Base-by-base conservation (phyloP, 139 green algal species). In the Raphidocelis subcapitata region DNA sequence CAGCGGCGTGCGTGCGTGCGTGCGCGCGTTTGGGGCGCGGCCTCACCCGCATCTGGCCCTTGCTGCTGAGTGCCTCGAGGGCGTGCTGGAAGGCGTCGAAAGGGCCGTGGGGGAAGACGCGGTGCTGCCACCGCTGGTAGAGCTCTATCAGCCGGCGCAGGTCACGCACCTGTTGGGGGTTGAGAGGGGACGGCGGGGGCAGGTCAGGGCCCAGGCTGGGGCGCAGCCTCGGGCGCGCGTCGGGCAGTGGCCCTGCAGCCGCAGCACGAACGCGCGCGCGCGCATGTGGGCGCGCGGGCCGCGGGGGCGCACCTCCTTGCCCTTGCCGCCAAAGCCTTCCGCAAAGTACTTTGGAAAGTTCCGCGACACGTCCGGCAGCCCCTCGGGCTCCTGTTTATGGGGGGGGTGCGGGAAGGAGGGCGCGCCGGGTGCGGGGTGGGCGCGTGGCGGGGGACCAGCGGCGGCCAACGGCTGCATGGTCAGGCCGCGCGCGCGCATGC, bases 11-110 rank as follows among this genome's bases (percentile, higher is more conserved):
- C 51, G n/a, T n/a, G n/a, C n/a, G n/a, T n/a, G n/a, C n/a, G n/a
- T n/a, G n/a, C n/a, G n/a, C n/a, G n/a, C n/a, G 20, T 65, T 16
- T 28, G 24, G 20, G 24, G 28, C 36, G 10, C 2, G n/a, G 21
- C 12, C 73, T 15, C 64, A 87, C 82, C 82, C 84, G 83, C 37
- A 85, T 24, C 18, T 64, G 28, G 26, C 33, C 33, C 18, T 37
- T 84, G 63, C 68, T 35, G 23, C 79, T 77, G 54, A 86, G 62
- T 67, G 85, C 81, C 73, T 90, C 85, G 71, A 90, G 55, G 49
- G 72, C 69, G 3, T 20, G 16, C 18, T 87, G 75, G 62, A 87
- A 88, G 26, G 69, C 65, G 66, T 86, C 77, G 62, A 85, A 86
- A 54, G 51, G 54, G 41, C 80, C 69, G 60, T 83, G 49, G 5